Evolutionary conservation across 2,329 filamentous ascomycete genomes (phyloP).

Genomic region (Colletotrichum phormii): DNA sequence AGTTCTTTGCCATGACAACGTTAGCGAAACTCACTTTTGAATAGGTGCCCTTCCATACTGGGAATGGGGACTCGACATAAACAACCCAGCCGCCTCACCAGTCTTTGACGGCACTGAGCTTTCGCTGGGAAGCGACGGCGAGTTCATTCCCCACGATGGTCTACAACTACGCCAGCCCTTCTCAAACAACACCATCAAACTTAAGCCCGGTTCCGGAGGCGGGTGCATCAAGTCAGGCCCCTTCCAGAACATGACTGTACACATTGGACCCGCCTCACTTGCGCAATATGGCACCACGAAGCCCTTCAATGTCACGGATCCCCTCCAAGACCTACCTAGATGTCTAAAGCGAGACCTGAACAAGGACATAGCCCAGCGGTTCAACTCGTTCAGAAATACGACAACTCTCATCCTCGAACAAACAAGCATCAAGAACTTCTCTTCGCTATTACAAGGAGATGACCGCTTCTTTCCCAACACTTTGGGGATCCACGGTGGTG

Average conservation of each 20-base stretch:
- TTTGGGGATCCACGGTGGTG: conserved; percentile 52
- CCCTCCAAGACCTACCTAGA: conserved; percentile 53
- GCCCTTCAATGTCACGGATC: conserved; percentile 38
- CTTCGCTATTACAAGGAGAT: conserved; percentile 50
- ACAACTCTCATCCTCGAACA: conserved; percentile 47
- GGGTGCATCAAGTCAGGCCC: conserved; percentile 52
- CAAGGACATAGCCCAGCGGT: conserved; percentile 38
- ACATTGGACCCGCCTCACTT: conserved; percentile 48
- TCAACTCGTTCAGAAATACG: conserved; percentile 42
- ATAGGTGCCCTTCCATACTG: conserved; percentile 37
- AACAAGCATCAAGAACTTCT: conserved; percentile 43
- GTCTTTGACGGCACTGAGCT: conserved; percentile 55
- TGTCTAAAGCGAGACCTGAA: conserved; percentile 54
- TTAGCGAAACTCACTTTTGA: neutral
- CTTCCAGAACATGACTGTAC: conserved; percentile 53
- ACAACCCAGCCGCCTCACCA: conserved; percentile 45
- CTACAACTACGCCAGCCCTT: conserved; percentile 35
- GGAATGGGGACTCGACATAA: conserved; percentile 39
- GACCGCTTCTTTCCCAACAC: conserved; percentile 42
- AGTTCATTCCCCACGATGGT: conserved; percentile 42
- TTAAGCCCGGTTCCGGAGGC: conserved; percentile 61
- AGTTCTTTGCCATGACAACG: accelerated
- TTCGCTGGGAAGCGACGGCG: conserved; percentile 54
- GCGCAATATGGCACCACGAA: conserved; percentile 35
- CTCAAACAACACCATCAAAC: conserved; percentile 39